These are phyloP conservation scores for Cenococcum geophilum DNA, from an alignment of 495 filamentous ascomycete species.

Conservation along the genomic window DNA sequence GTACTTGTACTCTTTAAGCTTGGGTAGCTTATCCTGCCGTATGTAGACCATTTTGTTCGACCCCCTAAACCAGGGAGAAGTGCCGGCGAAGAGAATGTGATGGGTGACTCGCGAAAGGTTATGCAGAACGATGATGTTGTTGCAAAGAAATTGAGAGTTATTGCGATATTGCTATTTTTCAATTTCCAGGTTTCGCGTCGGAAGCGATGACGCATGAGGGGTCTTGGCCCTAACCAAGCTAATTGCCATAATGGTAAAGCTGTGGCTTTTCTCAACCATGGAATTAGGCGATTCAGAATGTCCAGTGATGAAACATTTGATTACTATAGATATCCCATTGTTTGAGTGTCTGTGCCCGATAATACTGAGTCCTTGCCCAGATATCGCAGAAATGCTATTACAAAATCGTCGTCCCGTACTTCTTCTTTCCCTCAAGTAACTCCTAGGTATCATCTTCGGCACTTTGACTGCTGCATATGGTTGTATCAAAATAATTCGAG, in stretches of 20 bases:
- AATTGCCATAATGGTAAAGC: not conserved
- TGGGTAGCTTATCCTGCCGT: constrained; percentile 80
- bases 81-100: not conserved
- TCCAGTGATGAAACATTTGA: not conserved
- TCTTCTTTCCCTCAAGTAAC: not conserved
- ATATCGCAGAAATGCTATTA: not conserved
- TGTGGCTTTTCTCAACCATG: not conserved
- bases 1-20: constrained; percentile 82
- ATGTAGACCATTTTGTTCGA: constrained; percentile 69
- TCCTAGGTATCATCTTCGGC: not conserved
- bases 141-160: not conserved
- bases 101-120: too few relatives aligned
- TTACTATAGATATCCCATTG: not conserved
- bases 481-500: not conserved
- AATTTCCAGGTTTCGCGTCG: constrained; percentile 22
- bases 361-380: not conserved
- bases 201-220: constrained; percentile 20
- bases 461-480: not conserved
- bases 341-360: not conserved
- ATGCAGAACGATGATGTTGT: not conserved
- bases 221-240: not conserved
- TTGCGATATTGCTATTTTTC: not conserved
- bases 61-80: not conserved
- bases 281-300: not conserved
- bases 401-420: not conserved